A percentile compares a stretch with the other conserved stretches of the same genome.
Evolutionary conservation across 2,329 filamentous ascomycete genomes (phyloP).

Genomic region (Fusarium avenaceum): DNA sequence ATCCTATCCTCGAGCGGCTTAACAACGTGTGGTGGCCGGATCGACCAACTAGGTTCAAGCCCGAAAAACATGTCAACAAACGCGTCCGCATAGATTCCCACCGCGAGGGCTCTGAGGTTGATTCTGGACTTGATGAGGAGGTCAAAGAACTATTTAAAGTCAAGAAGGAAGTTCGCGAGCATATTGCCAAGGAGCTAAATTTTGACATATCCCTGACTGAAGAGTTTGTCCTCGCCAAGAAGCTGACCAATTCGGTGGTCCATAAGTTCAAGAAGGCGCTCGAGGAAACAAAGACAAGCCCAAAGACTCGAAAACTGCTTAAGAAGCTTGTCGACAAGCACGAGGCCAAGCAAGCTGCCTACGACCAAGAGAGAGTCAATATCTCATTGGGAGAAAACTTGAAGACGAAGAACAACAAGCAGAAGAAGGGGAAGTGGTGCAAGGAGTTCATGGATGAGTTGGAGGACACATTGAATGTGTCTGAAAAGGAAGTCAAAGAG

Average conservation of each 20-base stretch:
- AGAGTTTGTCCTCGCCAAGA: constrained; percentile 6
- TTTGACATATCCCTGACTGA: not conserved
- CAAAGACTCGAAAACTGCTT: not conserved
- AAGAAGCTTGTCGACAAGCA: not conserved
- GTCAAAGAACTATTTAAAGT: not conserved
- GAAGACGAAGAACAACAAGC: constrained; percentile 8
- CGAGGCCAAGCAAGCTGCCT: not conserved
- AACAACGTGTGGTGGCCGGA: no score
- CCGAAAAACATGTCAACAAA: no score
- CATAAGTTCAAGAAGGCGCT: not conserved
- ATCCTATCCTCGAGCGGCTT: no score
- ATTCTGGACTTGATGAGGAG: not conserved
- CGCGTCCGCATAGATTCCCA: no score
- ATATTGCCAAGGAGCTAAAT: not conserved
- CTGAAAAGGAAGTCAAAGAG: not conserved
- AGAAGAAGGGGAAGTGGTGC: constrained; percentile 28
- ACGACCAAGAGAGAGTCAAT: not conserved
- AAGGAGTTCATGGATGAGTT: constrained; percentile 15
- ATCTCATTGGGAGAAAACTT: not conserved
- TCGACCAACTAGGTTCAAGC: no score
- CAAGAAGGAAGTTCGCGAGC: constrained; percentile 2
- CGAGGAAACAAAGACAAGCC: not conserved
- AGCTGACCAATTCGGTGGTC: constrained; percentile 1
- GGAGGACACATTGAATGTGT: not conserved
- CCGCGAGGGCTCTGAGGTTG: not conserved